Evolutionary conservation across 768 basidiomycete species (phyloP), one percentile per base, ranked within the genome.

Genomic region (Paxillus rubicundulus): DNA sequence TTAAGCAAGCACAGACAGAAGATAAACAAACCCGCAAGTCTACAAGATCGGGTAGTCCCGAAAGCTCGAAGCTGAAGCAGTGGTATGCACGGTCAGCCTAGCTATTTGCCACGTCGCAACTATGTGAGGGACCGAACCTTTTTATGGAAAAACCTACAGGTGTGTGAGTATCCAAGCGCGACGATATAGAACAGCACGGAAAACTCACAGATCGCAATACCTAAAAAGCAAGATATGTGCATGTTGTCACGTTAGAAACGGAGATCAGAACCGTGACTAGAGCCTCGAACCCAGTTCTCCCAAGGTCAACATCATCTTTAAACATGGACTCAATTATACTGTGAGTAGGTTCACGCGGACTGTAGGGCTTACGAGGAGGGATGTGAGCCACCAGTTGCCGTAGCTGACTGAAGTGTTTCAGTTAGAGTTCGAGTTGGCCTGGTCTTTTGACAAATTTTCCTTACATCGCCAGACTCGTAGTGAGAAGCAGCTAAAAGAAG

Each of bases 401-500:
- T 80, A 71, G 68, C 83, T 84, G 60, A 85, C 83, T 85, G 53
- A 28, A 48, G 44, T 45, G n/a, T 30, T 2, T 17, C 27, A 18
- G 47, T 52, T 24, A 49, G 42, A 16, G 10, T 24, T 21, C 3
- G 28, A 27, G 13, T n/a, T 36, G 38, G 47, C 5, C 28, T 30
- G 10, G 32, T 34, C 17, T 36, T 9, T 7, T 16, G 45, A 14
- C 8, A 52, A n/a, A 62, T 44, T 24, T 58, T 47, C 13, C 67
- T 53, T 65, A 84, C 83, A 85, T 65, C 82, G 68, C 82, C 82
- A 85, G 12, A 85, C 82, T 13, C 83, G 79, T 67, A 84, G 70
- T 1, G 80, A 73, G 52, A 83, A 85, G 45, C 75, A 74, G 36
- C 82, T 85, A 46, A 16, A 32, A 21, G 44, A 24, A 2, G 20